These are phyloP conservation scores for Metschnikowia henanensis DNA, from an alignment of 805 yeast species.

Conservation along the genomic window DNA sequence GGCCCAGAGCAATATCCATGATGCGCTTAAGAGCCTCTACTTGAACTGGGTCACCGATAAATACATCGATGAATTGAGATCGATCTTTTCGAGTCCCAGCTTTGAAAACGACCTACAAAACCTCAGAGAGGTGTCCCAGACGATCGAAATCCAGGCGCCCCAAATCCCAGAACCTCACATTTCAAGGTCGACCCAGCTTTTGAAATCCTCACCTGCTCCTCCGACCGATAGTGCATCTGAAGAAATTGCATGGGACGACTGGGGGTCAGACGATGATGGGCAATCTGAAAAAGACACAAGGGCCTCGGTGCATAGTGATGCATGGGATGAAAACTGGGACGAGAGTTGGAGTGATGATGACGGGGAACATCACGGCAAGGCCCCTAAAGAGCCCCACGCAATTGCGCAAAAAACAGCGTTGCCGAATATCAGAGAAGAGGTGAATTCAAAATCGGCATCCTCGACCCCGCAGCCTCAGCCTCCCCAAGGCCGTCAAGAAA, in stretches of 20 bases:
- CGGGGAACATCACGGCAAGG: neutral
- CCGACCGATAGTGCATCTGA: constrained; percentile 1
- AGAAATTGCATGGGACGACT: constrained; percentile 17
- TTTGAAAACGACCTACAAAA: constrained; percentile 11
- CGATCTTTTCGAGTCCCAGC: constrained; percentile 15
- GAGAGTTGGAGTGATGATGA: constrained; percentile 18
- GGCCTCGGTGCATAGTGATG: constrained; percentile 10
- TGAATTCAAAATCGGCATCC: too few relatives aligned
- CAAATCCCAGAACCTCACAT: neutral
- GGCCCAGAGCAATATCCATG: constrained; percentile 20
- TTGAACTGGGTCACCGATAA: constrained; percentile 33
- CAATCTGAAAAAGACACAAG: constrained; percentile 1
- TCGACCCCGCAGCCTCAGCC: too few relatives aligned
- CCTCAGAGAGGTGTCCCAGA: constrained; percentile 11
- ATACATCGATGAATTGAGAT: constrained; percentile 31
- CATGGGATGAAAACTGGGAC: constrained; percentile 16
- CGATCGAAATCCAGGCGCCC: constrained; percentile 13
- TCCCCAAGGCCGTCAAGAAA: neutral
- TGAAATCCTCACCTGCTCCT: neutral
- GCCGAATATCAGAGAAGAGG: too few relatives aligned
- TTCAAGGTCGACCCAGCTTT: neutral
- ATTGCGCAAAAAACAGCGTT: neutral
- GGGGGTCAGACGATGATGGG: constrained; percentile 20
- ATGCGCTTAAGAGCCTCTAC: constrained; percentile 28
- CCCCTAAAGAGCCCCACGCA: neutral